Evolutionary conservation across 306 rosid genomes (phyloP), one percentile per base, ranked within the genome.

Genomic region (Cicer pinnatifidum): DNA sequence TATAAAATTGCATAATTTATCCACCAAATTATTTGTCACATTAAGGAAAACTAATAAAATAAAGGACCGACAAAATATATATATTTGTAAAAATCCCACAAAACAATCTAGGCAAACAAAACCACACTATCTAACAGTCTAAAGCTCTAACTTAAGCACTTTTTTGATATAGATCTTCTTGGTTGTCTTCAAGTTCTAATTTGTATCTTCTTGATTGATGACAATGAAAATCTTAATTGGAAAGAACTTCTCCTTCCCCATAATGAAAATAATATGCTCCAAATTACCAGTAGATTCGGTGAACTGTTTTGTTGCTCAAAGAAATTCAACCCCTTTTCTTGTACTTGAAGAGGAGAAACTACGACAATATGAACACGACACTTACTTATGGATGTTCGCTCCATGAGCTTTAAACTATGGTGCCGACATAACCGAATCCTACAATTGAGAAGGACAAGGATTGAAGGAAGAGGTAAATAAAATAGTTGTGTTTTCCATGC

Each of bases 341-440:
- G 70, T 69, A 60, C 54, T 52, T 81, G 85, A 16, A 69, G 84
- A 82, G 62, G 85, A 83, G 84, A 77, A 70, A 70, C 81, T 75
- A 75, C 63, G 60, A 71, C 73, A 74, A 58, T 79, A 81, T 58
- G 50, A 82, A 84, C 78, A 79, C 77, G 9, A 81, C 82, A 79
- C 17, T 70, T 67, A 38, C 81, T 79, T 52, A 23, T 45, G 38
- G 82, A 48, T 35, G 11, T 45, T 51, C 71, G 84, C 74, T 69
- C 73, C 48, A 76, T 23, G 78, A 67, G 85, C 86, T 89, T 81
- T 90, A 93, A 67, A 94, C 91, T 38, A 94, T 94, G 88, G 99
- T 94, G 75, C 99, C 99, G 15, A 94, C 85, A 50, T 88, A 94
- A 75, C 99, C 99, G 73, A 94, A 81, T 83, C 99, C 99, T 2